Base-by-base conservation (phyloP, 2,329 filamentous ascomycete species). In the Aspergillus ochraceus region DNA sequence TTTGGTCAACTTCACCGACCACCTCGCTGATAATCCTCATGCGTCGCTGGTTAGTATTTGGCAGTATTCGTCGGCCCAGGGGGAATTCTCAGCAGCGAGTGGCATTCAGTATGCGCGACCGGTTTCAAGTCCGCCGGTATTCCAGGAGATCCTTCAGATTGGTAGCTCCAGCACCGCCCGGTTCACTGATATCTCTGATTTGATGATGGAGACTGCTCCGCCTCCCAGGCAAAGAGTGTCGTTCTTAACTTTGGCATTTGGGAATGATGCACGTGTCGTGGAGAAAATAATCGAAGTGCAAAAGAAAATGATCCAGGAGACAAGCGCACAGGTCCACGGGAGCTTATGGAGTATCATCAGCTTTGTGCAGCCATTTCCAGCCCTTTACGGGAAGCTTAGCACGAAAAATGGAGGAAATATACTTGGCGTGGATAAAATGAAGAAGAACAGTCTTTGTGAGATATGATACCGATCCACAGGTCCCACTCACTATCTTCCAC, bases 151-250 rank as follows among this genome's bases (percentile, higher is more conserved):
- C 32, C 32, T 36, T 2, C 32, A 36, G 32, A 50, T 24, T 50
- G n/a, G 47, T 8, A 36, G 9, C 2, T 17, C 50, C 5, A 52
- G 32, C 10, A 36, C 50, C 6, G 32, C 19, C 20, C 50, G 50
- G 11, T 11, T 52, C 12, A 26, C 42, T 3, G 45, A 49, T 39
- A 49, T 58, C 19, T 19, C 54, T 12, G 42, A 26, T 36, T 19
- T 58, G 6, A 49, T 54, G 51, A 54, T 54, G 50, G 56, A 54
- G 26, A 58, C 56, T 6, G 51, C 55, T 12, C 55, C 36, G 11
- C 55, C 55, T 9, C 39, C 55, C 2, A 49, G 55, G 10, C 26
- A 53, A 29, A 14, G 55, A 39, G 49, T n/a, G 6, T 10, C 54
- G 14, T 54, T 58, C 10, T 45, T 58, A 2, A 59, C 52, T 8